A percentile compares a stretch with the other conserved stretches of the same genome.
Evolutionary conservation across 768 basidiomycete species (phyloP).

Genomic region (Leccinum rimulosum): DNA sequence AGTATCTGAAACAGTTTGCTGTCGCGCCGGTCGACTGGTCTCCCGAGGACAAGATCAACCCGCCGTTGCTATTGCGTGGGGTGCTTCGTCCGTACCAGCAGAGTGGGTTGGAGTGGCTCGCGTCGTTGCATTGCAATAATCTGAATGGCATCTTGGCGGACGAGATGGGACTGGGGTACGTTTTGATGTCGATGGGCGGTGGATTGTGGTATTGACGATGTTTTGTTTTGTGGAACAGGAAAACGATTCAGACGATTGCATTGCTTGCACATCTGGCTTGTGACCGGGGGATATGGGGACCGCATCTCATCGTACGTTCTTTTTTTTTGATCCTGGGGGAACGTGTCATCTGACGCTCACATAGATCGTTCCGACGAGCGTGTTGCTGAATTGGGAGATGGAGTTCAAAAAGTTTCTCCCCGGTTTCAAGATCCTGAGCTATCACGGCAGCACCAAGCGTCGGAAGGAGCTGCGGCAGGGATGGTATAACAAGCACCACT

Average conservation of each 20-base stretch:
- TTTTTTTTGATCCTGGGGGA: neutral
- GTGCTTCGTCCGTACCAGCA: conserved; percentile 91
- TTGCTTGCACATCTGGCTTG: conserved; percentile 91
- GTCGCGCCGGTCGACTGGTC: conserved; percentile 73
- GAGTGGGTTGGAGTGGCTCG: conserved; percentile 91
- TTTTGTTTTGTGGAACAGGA: conserved; percentile 42
- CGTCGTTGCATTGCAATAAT: conserved; percentile 77
- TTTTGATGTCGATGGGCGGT: conserved; percentile 8
- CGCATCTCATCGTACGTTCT: conserved; percentile 73
- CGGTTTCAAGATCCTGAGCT: conserved; percentile 81
- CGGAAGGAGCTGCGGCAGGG: conserved; percentile 88
- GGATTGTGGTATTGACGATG: neutral
- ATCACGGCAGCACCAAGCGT: conserved; percentile 87
- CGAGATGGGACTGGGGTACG: conserved; percentile 93
- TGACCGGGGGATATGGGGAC: conserved; percentile 88
- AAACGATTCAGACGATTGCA: conserved; percentile 96
- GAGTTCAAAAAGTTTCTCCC: conserved; percentile 97
- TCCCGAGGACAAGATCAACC: conserved; percentile 50
- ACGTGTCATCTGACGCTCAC: neutral
- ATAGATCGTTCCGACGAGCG: conserved; percentile 87
- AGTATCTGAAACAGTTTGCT: conserved; percentile 66
- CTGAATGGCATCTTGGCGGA: conserved; percentile 86
- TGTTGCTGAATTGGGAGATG: conserved; percentile 94
- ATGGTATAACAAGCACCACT: conserved; percentile 85
- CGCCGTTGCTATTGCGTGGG: conserved; percentile 80